Evolutionary conservation across 306 rosid genomes (phyloP).

Genomic region (Ormosia emarginata): DNA sequence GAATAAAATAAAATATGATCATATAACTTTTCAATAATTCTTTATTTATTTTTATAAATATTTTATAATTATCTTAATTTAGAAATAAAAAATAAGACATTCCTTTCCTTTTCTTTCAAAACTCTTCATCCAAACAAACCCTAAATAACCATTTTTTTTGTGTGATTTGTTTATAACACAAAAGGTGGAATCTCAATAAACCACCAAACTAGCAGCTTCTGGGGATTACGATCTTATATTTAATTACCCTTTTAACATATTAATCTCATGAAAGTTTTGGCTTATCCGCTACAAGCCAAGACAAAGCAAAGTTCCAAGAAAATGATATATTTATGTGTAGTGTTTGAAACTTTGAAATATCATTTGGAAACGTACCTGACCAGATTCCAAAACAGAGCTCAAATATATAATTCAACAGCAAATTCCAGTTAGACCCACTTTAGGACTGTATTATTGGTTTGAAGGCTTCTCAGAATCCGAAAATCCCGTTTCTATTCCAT

Average conservation of each 20-base stretch:
- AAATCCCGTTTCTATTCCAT: slow-evolving; percentile 99
- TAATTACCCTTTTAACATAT: slow-evolving; percentile 36
- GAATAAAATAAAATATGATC: too few species aligned
- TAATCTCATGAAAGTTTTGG: slow-evolving; percentile 42
- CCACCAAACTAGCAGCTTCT: slow-evolving; percentile 29
- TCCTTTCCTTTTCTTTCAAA: too few species aligned
- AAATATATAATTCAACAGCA: slow-evolving; percentile 25
- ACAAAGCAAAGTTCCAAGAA: slow-evolving; percentile 51
- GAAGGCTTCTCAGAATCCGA: slow-evolving; percentile 62
- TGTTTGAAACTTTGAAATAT: slow-evolving; percentile 52
- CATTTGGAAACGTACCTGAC: slow-evolving; percentile 62
- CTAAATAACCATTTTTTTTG: background rate
- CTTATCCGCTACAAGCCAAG: slow-evolving; percentile 39
- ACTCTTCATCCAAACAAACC: too few species aligned
- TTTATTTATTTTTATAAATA: too few species aligned
- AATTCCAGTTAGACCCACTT: slow-evolving; percentile 35
- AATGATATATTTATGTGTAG: slow-evolving; percentile 12
- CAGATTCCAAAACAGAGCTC: slow-evolving; percentile 60
- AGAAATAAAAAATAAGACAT: too few species aligned
- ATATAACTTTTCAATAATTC: too few species aligned
- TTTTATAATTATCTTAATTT: too few species aligned
- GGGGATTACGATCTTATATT: slow-evolving; percentile 47
- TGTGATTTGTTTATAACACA: slow-evolving; percentile 30
- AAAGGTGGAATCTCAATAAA: slow-evolving; percentile 68
- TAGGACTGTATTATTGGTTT: slow-evolving; percentile 39